A percentile compares a stretch with the other conserved stretches of the same genome.
Evolutionary conservation across 306 rosid species (phyloP).

Genomic region (Ammopiptanthus mongolicus): DNA sequence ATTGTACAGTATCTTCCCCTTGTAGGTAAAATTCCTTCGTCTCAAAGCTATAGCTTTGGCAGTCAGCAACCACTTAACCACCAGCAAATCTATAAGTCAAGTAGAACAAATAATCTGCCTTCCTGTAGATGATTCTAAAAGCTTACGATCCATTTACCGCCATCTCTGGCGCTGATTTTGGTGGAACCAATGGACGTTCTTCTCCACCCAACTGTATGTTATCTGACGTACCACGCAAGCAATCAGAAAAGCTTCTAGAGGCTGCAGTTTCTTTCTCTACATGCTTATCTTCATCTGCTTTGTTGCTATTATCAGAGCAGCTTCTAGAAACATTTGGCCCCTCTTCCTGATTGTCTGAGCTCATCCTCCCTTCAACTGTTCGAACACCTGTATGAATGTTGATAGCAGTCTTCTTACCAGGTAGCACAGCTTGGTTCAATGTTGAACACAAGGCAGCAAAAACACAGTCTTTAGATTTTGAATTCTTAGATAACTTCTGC

Average conservation of each 20-base stretch:
- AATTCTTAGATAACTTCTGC: conserved; percentile 56
- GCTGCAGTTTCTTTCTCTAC: conserved; percentile 50
- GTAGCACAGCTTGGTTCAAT: conserved; percentile 73
- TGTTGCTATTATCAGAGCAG: conserved; percentile 34
- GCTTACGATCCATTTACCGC: conserved; percentile 80
- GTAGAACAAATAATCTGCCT: conserved; percentile 25
- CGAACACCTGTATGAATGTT: conserved; percentile 22
- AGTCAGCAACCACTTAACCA: conserved; percentile 36
- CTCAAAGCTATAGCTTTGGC: conserved; percentile 16
- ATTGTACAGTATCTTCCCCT: conserved; percentile 33
- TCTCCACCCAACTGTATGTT: conserved; percentile 63
- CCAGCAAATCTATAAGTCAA: conserved; percentile 36
- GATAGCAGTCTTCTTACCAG: conserved; percentile 50
- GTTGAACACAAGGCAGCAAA: conserved; percentile 76
- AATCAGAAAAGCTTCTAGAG: conserved; percentile 59
- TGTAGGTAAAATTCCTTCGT: conserved; percentile 23
- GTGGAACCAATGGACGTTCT: conserved; percentile 68
- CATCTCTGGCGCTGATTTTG: conserved; percentile 86
- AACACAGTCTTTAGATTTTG: conserved; percentile 63
- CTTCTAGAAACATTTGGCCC: conserved; percentile 36
- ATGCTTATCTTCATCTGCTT: conserved; percentile 41
- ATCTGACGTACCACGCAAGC: conserved; percentile 47
- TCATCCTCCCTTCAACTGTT: conserved; percentile 40
- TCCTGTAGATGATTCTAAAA: conserved; percentile 18
- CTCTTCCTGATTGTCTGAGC: conserved; percentile 37